Evolutionary conservation across 768 basidiomycete species (phyloP).

Genomic region (Paxillus ammoniavirescens): DNA sequence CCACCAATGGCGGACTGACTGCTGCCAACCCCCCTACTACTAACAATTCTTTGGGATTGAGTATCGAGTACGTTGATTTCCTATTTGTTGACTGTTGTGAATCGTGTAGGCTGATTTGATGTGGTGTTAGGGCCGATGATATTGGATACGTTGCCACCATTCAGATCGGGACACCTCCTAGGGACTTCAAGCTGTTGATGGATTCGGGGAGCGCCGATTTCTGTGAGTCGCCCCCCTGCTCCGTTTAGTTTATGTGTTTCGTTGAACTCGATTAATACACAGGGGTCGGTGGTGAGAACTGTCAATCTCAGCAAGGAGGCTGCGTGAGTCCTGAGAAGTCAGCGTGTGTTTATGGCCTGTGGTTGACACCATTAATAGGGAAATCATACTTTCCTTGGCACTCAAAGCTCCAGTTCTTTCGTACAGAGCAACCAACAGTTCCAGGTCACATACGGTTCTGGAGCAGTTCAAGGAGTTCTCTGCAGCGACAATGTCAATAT

Average conservation of each 20-base stretch:
- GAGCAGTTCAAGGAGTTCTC: slow-evolving; percentile 62
- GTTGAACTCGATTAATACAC: neutral
- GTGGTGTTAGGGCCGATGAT: slow-evolving; percentile 42
- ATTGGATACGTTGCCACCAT: slow-evolving; percentile 57
- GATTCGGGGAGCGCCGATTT: slow-evolving; percentile 71
- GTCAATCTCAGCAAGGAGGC: slow-evolving; percentile 40
- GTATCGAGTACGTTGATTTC: slow-evolving; percentile 56
- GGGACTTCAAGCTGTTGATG: slow-evolving; percentile 57
- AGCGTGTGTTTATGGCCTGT: neutral
- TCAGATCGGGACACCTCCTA: slow-evolving; percentile 66
- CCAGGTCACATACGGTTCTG: slow-evolving; percentile 67
- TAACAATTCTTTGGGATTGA: slow-evolving; percentile 59
- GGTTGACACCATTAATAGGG: slow-evolving; percentile 40
- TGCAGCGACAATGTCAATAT: slow-evolving; percentile 61
- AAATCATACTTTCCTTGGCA: slow-evolving; percentile 65
- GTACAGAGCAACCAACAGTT: slow-evolving; percentile 49
- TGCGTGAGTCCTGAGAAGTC: slow-evolving; percentile 36
- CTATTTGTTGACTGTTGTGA: neutral
- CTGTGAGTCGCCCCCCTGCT: slow-evolving; percentile 31
- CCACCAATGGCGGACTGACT: slow-evolving; percentile 39
- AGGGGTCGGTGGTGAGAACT: slow-evolving; percentile 56
- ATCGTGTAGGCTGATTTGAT: neutral
- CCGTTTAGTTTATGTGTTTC: neutral
- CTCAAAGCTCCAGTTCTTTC: slow-evolving; percentile 62
- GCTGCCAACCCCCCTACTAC: slow-evolving; percentile 39